Conservation (phyloP, 2,329 filamentous ascomycete species). For the Penicillium capsulatum region DNA sequence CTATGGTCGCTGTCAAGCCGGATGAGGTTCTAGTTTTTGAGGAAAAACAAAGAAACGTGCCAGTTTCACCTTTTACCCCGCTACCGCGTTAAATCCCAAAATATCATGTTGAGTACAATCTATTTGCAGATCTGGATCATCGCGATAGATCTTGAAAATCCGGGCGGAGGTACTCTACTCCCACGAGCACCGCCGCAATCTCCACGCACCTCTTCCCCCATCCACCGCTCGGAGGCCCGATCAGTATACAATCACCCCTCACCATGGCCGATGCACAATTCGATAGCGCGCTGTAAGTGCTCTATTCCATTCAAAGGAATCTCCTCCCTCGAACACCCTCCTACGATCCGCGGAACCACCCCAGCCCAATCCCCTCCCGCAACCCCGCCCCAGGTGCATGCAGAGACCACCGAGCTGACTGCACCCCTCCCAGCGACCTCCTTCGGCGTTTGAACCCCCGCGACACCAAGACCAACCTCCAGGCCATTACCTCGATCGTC, state of each 20-base stretch:
- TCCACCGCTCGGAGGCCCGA: constrained; percentile 10
- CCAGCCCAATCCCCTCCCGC: background rate
- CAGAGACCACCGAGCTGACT: constrained; percentile 25
- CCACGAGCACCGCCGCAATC: background rate
- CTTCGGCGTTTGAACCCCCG: constrained; percentile 96
- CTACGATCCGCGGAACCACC: too few species aligned
- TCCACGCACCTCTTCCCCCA: constrained; percentile 23
- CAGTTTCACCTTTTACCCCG: too few species aligned
- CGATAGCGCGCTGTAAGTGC: constrained; percentile 49
- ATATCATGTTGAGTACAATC: too few species aligned
- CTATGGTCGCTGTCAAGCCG: too few species aligned
- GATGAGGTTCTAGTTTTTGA: too few species aligned
- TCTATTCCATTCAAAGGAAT: too few species aligned
- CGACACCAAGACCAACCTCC: constrained; percentile 81
- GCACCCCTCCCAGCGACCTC: constrained; percentile 66
- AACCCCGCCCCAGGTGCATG: constrained; percentile 24
- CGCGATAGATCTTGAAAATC: too few species aligned
- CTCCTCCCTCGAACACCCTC: too few species aligned
- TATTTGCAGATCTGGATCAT: too few species aligned
- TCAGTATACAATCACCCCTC: constrained; percentile 19
- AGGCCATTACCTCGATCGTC: constrained; percentile 79
- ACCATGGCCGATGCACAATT: constrained; percentile 48
- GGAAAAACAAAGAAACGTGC: too few species aligned
- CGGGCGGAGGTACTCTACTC: too few species aligned
- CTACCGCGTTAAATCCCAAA: too few species aligned